Conservation (phyloP, 2,329 filamentous ascomycete genomes). For the Aspergillus melleus region DNA sequence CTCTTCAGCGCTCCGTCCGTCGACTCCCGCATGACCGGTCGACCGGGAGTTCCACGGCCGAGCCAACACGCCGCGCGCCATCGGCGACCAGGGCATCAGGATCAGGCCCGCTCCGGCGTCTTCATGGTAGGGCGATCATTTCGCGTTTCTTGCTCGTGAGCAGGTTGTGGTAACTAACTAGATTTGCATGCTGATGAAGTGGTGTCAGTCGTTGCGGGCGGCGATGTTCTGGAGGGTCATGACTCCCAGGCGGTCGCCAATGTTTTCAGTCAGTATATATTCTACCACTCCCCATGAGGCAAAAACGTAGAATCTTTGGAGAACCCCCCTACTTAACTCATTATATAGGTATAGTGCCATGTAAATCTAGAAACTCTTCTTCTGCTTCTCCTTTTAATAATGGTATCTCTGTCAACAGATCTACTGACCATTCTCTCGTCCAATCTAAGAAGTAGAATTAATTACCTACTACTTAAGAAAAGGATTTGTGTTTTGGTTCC, state of each 20-base stretch:
- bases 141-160: slow-evolving; percentile 51
- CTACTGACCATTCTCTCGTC: no score
- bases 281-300: no score
- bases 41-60: slow-evolving; percentile 46
- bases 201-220: slow-evolving; percentile 42
- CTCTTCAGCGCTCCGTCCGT: slow-evolving; percentile 47
- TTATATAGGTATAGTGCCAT: no score
- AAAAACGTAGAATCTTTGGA: no score
- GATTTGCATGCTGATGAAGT: slow-evolving; percentile 53
- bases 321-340: no score
- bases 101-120: slow-evolving; percentile 40
- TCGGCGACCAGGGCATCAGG: slow-evolving; percentile 42
- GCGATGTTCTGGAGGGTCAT: slow-evolving; percentile 47
- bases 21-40: slow-evolving; percentile 44
- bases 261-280: no score
- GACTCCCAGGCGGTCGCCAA: slow-evolving; percentile 53
- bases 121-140: slow-evolving; percentile 43
- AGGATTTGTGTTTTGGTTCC: no score
- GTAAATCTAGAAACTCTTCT: no score
- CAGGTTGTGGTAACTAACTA: slow-evolving; percentile 46
- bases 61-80: slow-evolving; percentile 48
- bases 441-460: no score
- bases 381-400: no score
- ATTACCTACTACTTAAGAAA: no score
- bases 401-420: no score